Base-by-base conservation (phyloP, 805 yeast genomes). In the Barnettozyma populi region DNA sequence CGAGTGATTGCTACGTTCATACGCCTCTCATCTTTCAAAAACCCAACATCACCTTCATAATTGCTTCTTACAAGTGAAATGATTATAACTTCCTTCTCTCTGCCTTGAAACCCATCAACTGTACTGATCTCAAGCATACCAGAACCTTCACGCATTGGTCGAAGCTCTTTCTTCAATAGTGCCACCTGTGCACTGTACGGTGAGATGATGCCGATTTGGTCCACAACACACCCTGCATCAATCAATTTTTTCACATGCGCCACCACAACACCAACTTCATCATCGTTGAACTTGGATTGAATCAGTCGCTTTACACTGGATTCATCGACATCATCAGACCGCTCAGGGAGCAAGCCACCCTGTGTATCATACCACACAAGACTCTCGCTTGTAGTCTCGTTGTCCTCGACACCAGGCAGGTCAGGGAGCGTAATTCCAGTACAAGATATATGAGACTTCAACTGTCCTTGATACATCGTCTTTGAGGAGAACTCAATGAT, bases 81-180 rank as follows among this genome's bases (percentile, higher is more conserved):
- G 1, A 92, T 74, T 7, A 92, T 89, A 0, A 82, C 84, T 57
- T 90, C 95, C 63, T 92, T 94, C 61, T 92, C 99, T 52, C 97
- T 72, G 1, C 99, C 99, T 69, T 92, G 99, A 59, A 92, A 94
- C 1, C 97, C 97, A 67, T 92, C 99, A 5, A 92, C 92, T 0
- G 97, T 88, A 5, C 95, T 80, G 0, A 92, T 36, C 45, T 44
- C 35, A 27, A 21, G 36, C 18, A 36, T 35, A 25, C 36, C 29
- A 2, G 5, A 4, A 5, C 19, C 16, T 37, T 47, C 52, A 36
- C 34, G 45, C 10, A 16, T 19, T 18, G 37, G n/a, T 9, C 31
- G 18, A 20, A 51, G 31, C 10, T 35, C 40, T 18, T 43, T 45
- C 32, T 57, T 59, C 10, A 92, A 55, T 13, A 76, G 59, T 0